Evolutionary conservation across 805 yeast species (phyloP), one percentile per base, ranked within the genome.

Genomic region (Candida quercuum): DNA sequence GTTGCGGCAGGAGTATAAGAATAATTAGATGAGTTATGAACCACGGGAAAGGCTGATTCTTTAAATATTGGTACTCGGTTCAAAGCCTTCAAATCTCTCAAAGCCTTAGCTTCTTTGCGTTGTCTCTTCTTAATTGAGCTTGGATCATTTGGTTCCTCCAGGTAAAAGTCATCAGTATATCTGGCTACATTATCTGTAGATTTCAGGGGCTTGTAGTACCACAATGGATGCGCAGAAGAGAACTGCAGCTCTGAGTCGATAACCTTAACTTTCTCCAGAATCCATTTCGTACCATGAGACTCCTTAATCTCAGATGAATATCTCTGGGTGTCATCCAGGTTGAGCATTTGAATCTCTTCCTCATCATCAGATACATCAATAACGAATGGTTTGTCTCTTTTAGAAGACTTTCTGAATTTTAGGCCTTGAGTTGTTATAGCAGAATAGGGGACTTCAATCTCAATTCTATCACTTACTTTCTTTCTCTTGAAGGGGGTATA

Each of bases 181-280:
- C 54, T 39, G 12, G 51, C 56, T 8, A 47, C 35, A 14, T 35
- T 41, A 27, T 53, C 54, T 10, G 48, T 42, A 11, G 56, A 51
- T 13, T 23, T 33, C 0, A 15, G 27, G 20, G 49, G 49, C n/a
- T 39, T 36, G 24, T 53, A 49, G 27, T 43, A 45, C 55, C 56
- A 53, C 6, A 51, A 4, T n/a, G 15, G 30, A 13, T 14, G 13
- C 2, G 35, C 32, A 11, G n/a, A 2, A 2, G n/a, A 8, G 12
- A 9, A 5, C 17, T 5, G 12, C 9, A 8, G 9, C 15, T 27
- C 27, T 5, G 33, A 23, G 3, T 34, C 29, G 9, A 29, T 16
- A 4, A 24, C 23, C 13, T 29, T 27, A 11, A 29, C 13, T 17
- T 40, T 41, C 15, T 41, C 44, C 7, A 29, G 18, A 2, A 29